Evolutionary conservation across 1,284 basidiomycete species (phyloP).

Genomic region (Exobasidium rhododendri): DNA sequence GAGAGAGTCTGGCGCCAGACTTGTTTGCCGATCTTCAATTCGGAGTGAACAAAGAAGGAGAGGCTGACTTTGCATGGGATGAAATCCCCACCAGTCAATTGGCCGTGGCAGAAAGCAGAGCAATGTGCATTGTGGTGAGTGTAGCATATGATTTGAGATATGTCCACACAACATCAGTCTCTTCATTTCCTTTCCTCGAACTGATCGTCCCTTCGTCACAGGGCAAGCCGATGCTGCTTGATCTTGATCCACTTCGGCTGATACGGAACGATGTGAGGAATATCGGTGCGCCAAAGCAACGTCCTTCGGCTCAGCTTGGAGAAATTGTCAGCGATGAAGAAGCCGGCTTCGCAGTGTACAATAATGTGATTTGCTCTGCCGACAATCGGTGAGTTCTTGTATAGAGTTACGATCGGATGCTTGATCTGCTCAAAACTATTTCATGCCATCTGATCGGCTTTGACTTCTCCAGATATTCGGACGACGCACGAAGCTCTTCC

Average conservation of each 20-base stretch:
- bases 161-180: neutral
- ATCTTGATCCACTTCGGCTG: neutral
- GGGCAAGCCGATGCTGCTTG: neutral
- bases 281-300: neutral
- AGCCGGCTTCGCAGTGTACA: conserved; percentile 1
- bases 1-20: neutral
- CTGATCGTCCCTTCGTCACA: too few species aligned
- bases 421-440: too few species aligned
- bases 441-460: neutral
- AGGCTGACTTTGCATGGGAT: neutral
- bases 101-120: conserved; percentile 30
- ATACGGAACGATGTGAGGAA: neutral
- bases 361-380: neutral
- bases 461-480: neutral
- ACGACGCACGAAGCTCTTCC: neutral
- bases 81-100: conserved; percentile 17
- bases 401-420: too few species aligned
- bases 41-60: neutral
- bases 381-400: neutral
- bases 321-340: neutral
- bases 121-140: conserved; percentile 24
- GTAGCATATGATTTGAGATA: neutral
- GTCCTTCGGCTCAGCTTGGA: neutral
- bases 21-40: conserved; percentile 5
- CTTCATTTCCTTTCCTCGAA: too few species aligned